These are phyloP conservation scores for Wilhelminamyces savonicus DNA, from an alignment of 805 yeast species.

Conservation along the genomic window DNA sequence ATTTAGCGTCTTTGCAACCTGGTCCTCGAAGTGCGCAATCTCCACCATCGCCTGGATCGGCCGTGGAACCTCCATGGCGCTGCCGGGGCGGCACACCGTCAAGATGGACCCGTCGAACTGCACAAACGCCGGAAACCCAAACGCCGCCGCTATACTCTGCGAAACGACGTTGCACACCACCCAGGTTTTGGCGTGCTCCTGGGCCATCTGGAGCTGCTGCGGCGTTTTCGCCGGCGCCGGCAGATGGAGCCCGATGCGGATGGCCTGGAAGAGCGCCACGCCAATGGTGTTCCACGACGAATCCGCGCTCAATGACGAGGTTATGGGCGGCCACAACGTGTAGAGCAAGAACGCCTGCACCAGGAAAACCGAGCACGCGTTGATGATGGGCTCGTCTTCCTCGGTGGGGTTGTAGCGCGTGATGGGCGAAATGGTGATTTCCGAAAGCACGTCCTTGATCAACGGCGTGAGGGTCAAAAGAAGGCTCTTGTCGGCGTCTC, in stretches of 20 bases:
- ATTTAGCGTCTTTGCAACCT: conserved; percentile 70
- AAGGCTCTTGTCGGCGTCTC: conserved; percentile 28
- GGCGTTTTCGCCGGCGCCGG: conserved; percentile 30
- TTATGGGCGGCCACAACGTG: conserved; percentile 94
- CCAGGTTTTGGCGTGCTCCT: conserved; percentile 89
- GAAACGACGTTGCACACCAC: conserved; percentile 86
- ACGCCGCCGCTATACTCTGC: conserved; percentile 83
- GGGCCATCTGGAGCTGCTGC: conserved; percentile 42
- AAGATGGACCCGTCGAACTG: conserved; percentile 71
- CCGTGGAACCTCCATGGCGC: conserved; percentile 43
- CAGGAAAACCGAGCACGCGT: conserved; percentile 86
- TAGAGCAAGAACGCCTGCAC: conserved; percentile 88
- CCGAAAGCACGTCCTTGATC: conserved; percentile 74
- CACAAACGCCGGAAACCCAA: conserved; percentile 92
- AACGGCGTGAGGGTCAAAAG: conserved; percentile 59
- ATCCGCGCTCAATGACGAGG: conserved; percentile 91
- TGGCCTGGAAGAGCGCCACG: conserved; percentile 87
- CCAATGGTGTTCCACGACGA: conserved; percentile 95
- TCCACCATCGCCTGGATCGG: conserved; percentile 73
- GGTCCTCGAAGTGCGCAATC: conserved; percentile 81
- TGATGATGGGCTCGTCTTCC: conserved; percentile 73
- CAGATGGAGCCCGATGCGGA: conserved; percentile 83
- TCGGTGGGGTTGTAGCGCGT: conserved; percentile 77
- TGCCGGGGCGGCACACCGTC: conserved; percentile 44
- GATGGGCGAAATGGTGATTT: conserved; percentile 84